phyloP scores from a whole-genome alignment of 768 basidiomycete species.

The Mycena alexandri region DNA sequence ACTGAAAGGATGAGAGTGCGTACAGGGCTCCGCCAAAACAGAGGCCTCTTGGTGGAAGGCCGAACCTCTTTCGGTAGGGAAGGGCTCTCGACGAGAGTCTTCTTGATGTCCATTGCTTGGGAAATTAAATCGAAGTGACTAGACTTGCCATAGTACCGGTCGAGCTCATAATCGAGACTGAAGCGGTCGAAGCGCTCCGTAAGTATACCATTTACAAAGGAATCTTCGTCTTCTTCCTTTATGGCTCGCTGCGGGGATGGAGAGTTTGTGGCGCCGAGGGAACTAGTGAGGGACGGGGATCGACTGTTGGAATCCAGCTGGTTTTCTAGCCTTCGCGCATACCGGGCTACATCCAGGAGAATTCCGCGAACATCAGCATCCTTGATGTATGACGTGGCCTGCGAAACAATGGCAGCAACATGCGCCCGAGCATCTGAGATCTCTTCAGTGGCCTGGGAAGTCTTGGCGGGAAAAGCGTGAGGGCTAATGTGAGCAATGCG shows the following conservation, averaged over 20 bases:
- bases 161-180: constrained; percentile 24
- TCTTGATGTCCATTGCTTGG: constrained; percentile 53
- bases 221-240: constrained; percentile 27
- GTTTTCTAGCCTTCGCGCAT: constrained; percentile 32
- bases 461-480: background rate
- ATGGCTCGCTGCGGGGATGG: background rate
- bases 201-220: constrained; percentile 22
- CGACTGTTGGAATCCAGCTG: constrained; percentile 2
- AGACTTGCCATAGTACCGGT: constrained; percentile 49
- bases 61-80: background rate
- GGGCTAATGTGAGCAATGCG: no score
- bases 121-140: constrained; percentile 48
- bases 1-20: constrained; percentile 8
- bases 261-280: background rate
- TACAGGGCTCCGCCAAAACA: constrained; percentile 42
- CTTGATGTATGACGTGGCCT: constrained; percentile 30
- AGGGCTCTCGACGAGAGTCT: constrained; percentile 47
- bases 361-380: constrained; percentile 29
- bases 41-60: constrained; percentile 25
- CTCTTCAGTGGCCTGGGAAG: background rate
- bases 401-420: constrained; percentile 31
- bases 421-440: constrained; percentile 25
- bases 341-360: constrained; percentile 33
- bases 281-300: constrained; percentile 6
- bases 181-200: constrained; percentile 37